These are phyloP conservation scores for Arthonia radiata DNA, from an alignment of 495 filamentous ascomycete genomes.

Conservation along the genomic window DNA sequence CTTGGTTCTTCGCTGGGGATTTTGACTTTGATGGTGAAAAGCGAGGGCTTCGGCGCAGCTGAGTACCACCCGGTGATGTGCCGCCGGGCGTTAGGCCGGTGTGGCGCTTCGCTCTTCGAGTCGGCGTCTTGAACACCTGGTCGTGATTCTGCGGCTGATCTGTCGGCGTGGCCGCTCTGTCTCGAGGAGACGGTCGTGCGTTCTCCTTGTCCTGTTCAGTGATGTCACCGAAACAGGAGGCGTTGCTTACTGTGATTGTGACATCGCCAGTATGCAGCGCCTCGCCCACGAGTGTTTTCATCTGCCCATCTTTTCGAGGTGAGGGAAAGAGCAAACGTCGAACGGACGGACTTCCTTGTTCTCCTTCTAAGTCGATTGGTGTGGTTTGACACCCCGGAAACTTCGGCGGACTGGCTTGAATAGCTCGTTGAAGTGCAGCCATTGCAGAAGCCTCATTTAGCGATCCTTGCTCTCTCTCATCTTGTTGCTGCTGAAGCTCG, in stretches of 20 bases:
- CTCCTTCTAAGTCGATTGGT: conserved; percentile 35
- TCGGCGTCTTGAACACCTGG: conserved; percentile 10
- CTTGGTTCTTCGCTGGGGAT: conserved; percentile 7
- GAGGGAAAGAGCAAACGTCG: conserved; percentile 57
- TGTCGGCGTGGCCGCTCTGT: conserved; percentile 4
- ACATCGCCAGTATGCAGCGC: neutral
- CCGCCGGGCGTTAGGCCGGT: too few relatives aligned
- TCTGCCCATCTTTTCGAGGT: conserved; percentile 11
- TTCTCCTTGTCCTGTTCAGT: conserved; percentile 16
- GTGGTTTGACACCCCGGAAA: conserved; percentile 36
- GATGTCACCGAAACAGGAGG: conserved; percentile 7
- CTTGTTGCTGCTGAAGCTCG: neutral
- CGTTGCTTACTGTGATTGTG: neutral
- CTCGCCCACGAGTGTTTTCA: conserved; percentile 12
- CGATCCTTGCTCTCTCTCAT: conserved; percentile 5
- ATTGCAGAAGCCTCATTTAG: conserved; percentile 25
- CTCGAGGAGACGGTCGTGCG: conserved; percentile 9
- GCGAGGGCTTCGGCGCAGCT: conserved; percentile 1
- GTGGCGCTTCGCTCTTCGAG: conserved; percentile 3
- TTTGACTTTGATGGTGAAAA: conserved; percentile 6
- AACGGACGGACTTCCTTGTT: conserved; percentile 32
- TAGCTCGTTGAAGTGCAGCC: conserved; percentile 32
- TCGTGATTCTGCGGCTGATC: neutral
- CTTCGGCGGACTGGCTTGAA: conserved; percentile 47
- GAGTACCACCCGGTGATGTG: conserved; percentile 1